Base-by-base conservation (phyloP, 2,329 filamentous ascomycete species). In the Fusarium floridanum region DNA sequence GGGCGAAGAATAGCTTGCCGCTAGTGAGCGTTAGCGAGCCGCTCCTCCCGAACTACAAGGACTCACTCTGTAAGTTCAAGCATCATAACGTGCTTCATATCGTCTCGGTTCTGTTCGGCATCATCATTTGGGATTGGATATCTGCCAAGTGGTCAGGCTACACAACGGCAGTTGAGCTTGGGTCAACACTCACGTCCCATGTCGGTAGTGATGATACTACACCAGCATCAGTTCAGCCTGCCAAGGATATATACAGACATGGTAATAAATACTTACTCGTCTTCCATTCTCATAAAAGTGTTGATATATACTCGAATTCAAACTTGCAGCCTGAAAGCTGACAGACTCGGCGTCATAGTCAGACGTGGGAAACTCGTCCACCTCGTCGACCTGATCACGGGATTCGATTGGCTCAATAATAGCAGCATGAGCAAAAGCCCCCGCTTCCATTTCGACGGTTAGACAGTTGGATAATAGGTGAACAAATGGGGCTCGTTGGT, bases 1-100 rank as follows among this genome's bases (percentile, higher is more conserved):
- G 75, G 0, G 76, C 61, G 12, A 77, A 74, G 55, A 73, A 77
- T 0, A 78, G 6, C 4, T 74, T 78, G 5, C 76, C 76, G 34
- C 76, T 78, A 43, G n/a, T 20, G 5, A 3, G 10, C 3, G 6
- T 64, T n/a, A 71, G 64, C 37, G 1, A 17, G 3, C 22, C 3
- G 4, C 7, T 11, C 6, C 10, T 1, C 2, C 0, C 0, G 0
- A 5, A 5, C 1, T 5, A 17, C 5, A 60, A 2, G 69, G 11
- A 17, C 68, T 8, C 22, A 78, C 76, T 79, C 72, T 1, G 76
- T 79, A 3, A 83, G 64, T 6, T 77, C 71, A 6, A 83, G 53
- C 48, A 78, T 74, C 78, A 80, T 81, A 6, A 80, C 81, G 56
- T 83, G 81, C 24, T 82, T 78, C 70, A 75, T 74, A 1, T 78